A percentile compares a stretch with the other conserved stretches of the same genome.
Conservation (phyloP, 108 stramenopile genomes). For the Cyclotella distinguenda region DNA sequence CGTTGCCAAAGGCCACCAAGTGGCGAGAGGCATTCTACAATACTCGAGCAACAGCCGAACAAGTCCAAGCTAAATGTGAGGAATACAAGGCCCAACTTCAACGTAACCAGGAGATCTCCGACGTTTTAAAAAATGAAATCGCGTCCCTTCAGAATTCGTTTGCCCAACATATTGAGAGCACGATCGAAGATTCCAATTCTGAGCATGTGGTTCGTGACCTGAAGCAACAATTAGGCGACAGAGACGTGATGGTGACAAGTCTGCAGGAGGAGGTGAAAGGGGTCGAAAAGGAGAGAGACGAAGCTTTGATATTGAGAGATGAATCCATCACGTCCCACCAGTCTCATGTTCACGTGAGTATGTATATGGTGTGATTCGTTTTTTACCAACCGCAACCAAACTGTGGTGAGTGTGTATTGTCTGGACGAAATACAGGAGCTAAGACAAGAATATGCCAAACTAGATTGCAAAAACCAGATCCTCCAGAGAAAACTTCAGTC, state of each 20-base stretch:
- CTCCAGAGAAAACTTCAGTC: conserved; percentile 17
- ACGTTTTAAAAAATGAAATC: conserved; percentile 16
- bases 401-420: not conserved
- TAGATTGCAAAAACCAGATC: conserved; percentile 11
- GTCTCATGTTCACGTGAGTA: conserved; percentile 19
- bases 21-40: conserved; percentile 30
- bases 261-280: conserved; percentile 18
- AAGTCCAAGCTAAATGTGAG: conserved; percentile 9
- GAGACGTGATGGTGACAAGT: conserved; percentile 12
- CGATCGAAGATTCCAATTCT: not conserved
- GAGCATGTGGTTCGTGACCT: conserved; percentile 23
- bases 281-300: conserved; percentile 31
- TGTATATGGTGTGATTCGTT: not conserved
- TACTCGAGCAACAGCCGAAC: conserved; percentile 7
- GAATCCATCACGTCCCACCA: conserved; percentile 21
- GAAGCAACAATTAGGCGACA: conserved; percentile 16
- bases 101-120: conserved; percentile 4
- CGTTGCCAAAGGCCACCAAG: conserved; percentile 10
- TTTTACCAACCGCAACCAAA: not conserved
- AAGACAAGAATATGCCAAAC: conserved; percentile 10
- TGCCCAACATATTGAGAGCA: conserved; percentile 5
- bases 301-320: conserved; percentile 13
- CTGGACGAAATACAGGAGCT: conserved; percentile 12
- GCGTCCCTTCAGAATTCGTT: conserved; percentile 18
- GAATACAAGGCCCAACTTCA: conserved; percentile 8